Evolutionary conservation across 495 filamentous ascomycete genomes (phyloP), one percentile per base, ranked within the genome.

Genomic region (Lophiotrema nucula): DNA sequence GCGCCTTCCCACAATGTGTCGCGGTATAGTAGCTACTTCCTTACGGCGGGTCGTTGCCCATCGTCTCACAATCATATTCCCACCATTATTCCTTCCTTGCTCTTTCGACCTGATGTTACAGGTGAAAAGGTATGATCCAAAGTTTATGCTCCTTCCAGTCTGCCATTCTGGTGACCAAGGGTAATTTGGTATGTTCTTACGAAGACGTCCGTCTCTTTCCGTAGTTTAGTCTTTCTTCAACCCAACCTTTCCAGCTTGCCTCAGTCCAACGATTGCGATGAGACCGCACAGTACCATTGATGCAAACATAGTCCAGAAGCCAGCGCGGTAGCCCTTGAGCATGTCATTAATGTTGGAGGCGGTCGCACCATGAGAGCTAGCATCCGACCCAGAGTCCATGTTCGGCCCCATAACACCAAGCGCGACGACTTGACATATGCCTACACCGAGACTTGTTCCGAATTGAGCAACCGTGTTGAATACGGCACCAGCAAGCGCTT

Each of bases 401-500:
- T 25, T 24, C 13, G 26, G 47, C 28, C 46, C 48, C 56, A 59
- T 59, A 10, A 53, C 41, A 2, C 47, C 56, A 23, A 59, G 26
- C 19, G 47, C 39, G 1, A 59, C 56, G 19, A 59, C 56, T 48
- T 59, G 56, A 47, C 56, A 59, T 37, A 47, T 6, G 21, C 56
- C 57, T 4, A 60, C 21, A 3, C 57, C 57, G 4, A 60, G 25
- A 12, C 42, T 54, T 37, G 23, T 53, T 0, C 65, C 65, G 33
- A 70, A 56, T 46, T 68, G 65, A 10, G 49, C 49, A 8, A 63
- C 50, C 1, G 67, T 70, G 46, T 64, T 68, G 51, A 70, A 70
- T 0, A 70, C 65, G 0, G 65, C 67, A 4, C 67, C 65, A 2
- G 65, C 67, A 1, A 70, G 50, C 2, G 56, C 65, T 35, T 70